Conservation (phyloP, 192 early-diverging fungal genomes). For the Allomyces javanicus region DNA sequence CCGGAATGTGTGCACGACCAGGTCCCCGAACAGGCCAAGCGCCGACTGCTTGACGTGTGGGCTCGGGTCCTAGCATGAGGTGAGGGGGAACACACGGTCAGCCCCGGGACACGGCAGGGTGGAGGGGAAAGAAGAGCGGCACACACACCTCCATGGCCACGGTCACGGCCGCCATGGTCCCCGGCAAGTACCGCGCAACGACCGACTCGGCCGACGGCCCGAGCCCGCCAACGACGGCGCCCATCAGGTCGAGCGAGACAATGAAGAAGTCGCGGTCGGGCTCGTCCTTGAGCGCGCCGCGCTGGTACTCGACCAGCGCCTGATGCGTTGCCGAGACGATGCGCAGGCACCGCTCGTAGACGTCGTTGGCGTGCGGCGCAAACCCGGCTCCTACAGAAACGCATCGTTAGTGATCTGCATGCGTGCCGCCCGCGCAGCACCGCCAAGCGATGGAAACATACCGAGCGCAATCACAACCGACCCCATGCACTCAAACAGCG, state of each 20-base stretch:
- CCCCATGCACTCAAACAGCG: constrained; percentile 40
- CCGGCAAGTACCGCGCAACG: constrained; percentile 25
- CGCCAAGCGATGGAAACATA: neutral
- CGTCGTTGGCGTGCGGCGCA: constrained; percentile 56
- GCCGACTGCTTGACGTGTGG: constrained; percentile 84
- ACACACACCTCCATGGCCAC: constrained; percentile 2
- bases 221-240: constrained; percentile 82
- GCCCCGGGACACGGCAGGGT: too few species aligned
- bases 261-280: constrained; percentile 96
- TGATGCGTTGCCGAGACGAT: constrained; percentile 56
- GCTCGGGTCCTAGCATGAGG: constrained; percentile 21
- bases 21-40: constrained; percentile 89
- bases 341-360: constrained; percentile 76
- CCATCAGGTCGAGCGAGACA: constrained; percentile 84
- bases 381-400: constrained; percentile 57
- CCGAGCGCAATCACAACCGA: neutral
- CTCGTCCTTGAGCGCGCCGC: constrained; percentile 21
- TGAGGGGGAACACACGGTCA: neutral
- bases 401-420: neutral
- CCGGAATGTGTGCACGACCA: constrained; percentile 75
- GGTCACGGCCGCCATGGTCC: constrained; percentile 5
- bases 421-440: neutral
- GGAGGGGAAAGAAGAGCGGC: neutral
- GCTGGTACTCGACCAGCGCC: constrained; percentile 20
- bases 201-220: constrained; percentile 51